Evolutionary conservation across 169 alveolate species (phyloP).

Genomic region (Eimeria tenella): DNA sequence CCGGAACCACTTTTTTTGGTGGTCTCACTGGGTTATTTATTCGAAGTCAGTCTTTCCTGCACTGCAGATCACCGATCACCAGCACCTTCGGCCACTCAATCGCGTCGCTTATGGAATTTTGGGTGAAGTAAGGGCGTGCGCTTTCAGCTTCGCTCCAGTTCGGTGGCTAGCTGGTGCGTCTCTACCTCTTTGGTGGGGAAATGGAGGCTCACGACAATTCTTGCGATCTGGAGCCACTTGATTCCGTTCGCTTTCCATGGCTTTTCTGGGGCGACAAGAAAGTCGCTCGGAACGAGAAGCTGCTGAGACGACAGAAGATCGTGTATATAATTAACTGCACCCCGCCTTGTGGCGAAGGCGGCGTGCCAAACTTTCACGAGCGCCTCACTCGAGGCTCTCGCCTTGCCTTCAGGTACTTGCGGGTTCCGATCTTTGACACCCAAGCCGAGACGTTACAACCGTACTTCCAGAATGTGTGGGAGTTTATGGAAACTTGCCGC

Average conservation of each 20-base stretch:
- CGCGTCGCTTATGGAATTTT: slow-evolving; percentile 14
- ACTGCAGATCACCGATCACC: too few species aligned
- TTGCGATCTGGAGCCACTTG: slow-evolving; percentile 64
- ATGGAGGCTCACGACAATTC: slow-evolving; percentile 1
- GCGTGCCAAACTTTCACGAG: slow-evolving; percentile 80
- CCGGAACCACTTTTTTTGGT: too few species aligned
- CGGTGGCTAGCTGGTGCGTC: neutral
- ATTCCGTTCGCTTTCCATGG: slow-evolving; percentile 79
- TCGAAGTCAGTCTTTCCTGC: too few species aligned
- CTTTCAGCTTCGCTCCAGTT: neutral
- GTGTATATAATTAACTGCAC: slow-evolving; percentile 79
- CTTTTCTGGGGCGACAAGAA: slow-evolving; percentile 77
- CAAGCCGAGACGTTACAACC: slow-evolving; percentile 74
- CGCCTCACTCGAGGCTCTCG: slow-evolving; percentile 33
- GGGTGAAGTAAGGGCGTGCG: neutral
- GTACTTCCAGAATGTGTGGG: slow-evolving; percentile 72
- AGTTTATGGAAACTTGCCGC: slow-evolving; percentile 72
- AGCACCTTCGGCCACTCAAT: too few species aligned
- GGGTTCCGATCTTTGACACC: slow-evolving; percentile 76
- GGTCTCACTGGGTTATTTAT: too few species aligned
- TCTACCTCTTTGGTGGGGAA: neutral
- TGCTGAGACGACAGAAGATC: slow-evolving; percentile 65
- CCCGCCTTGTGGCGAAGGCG: slow-evolving; percentile 79
- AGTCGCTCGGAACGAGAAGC: slow-evolving; percentile 73
- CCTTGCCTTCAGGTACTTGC: slow-evolving; percentile 60